Percentiles rank a stretch among this genome's conserved stretches.
Conservation (phyloP, 371 early-diverging fungal genomes). For the Mucor circinelloides region DNA sequence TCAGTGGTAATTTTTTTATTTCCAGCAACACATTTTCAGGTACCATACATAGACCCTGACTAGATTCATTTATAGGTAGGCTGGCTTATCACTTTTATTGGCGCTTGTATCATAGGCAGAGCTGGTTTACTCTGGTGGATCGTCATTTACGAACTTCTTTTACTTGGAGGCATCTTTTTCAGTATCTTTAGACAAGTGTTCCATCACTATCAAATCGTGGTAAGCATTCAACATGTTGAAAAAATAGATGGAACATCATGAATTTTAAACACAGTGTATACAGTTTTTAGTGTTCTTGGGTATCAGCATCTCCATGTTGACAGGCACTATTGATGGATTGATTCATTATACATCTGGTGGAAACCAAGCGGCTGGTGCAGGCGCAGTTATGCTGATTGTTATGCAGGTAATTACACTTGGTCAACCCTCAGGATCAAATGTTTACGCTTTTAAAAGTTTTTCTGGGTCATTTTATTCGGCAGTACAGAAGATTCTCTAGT, state of each 20-base stretch:
- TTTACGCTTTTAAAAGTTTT: slow-evolving; percentile 23
- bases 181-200: slow-evolving; percentile 32
- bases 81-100: slow-evolving; percentile 48
- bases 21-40: background rate
- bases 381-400: slow-evolving; percentile 41
- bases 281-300: slow-evolving; percentile 45
- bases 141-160: slow-evolving; percentile 38
- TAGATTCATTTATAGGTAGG: slow-evolving; percentile 21
- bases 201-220: slow-evolving; percentile 40
- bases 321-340: slow-evolving; percentile 22
- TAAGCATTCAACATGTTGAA: slow-evolving; percentile 11
- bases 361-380: slow-evolving; percentile 35
- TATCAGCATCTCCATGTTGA: slow-evolving; percentile 37
- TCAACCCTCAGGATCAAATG: background rate
- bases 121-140: slow-evolving; percentile 40
- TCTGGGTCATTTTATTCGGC: slow-evolving; percentile 52
- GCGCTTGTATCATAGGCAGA: slow-evolving; percentile 33
- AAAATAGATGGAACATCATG: slow-evolving; percentile 37
- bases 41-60: background rate
- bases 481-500: slow-evolving; percentile 45
- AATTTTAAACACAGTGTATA: background rate
- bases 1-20: slow-evolving; percentile 13
- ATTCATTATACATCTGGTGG: slow-evolving; percentile 10
- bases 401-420: slow-evolving; percentile 18
- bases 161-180: slow-evolving; percentile 31